Base-by-base conservation (phyloP, 257 asterid genomes). In the Nyctanthes arbortristis region DNA sequence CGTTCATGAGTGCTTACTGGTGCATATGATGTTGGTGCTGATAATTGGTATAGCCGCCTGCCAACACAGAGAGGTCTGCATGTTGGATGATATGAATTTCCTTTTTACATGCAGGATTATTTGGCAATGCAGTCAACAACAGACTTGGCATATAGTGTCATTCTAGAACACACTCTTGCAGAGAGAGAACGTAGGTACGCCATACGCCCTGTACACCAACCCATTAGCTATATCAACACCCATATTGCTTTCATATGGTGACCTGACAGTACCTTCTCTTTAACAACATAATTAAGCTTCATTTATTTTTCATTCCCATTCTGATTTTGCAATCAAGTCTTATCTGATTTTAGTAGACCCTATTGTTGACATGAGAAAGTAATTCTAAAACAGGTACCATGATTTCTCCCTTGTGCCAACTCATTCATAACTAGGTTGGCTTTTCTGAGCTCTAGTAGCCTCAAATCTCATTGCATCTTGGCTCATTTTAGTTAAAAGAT, bases 181-280 rank as follows among this genome's bases (percentile, higher is more conserved):
- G 99, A 94, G 84, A 82, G 97, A 70, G 99, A 94, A 33, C 95
- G 99, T 77, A 94, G 99, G 99, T 94, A 84, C 43, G 22, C 28
- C 28, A 25, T 36, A 66, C 63, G 29, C 28, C 32, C 35, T 66
- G 34, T 36, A 71, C 3, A 45, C 47, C 43, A 11, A 40, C 6
- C 43, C 62, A 22, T 56, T 57, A 28, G 43, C 66, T 68, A 63
- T 35, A 28, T 14, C 22, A 8, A 0, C 36, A 54, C 59, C 59
- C 31, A 56, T 27, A 55, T 55, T 35, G 22, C 40, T 57, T 57
- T 57, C 7, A 58, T 13, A 16, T 27, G 10, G 28, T 73, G 32
- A 55, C 57, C 22, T 43, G 45, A 64, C 27, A 12, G 31, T 27
- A 20, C 40, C 55, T 24, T 69, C 29, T 25, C 63, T 52, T 31